phyloP scores from a whole-genome alignment of 139 green algal species.

The Auxenochlorella pyrenoidosa region DNA sequence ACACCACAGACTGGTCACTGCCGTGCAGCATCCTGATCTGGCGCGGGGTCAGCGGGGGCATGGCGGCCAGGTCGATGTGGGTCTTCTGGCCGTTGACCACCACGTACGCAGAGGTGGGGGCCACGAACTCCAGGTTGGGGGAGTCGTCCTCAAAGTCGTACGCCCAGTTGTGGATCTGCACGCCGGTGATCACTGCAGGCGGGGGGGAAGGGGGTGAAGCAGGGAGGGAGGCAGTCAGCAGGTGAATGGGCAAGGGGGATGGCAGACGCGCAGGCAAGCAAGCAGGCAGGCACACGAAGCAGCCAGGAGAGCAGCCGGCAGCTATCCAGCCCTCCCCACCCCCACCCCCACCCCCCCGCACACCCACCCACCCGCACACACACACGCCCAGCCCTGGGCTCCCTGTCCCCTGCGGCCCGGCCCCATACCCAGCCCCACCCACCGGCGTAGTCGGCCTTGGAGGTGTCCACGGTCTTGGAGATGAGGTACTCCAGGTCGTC shows the following conservation, averaged over 20 bases:
- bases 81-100: conserved; percentile 79
- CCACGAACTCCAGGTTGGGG: conserved; percentile 83
- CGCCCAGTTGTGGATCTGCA: conserved; percentile 92
- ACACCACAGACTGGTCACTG: conserved; percentile 12
- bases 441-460: conserved; percentile 85
- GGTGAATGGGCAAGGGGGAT: not conserved
- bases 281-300: no score
- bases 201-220: not conserved
- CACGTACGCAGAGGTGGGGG: conserved; percentile 69
- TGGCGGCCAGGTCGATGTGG: conserved; percentile 72
- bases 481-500: conserved; percentile 92
- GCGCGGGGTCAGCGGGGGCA: conserved; percentile 47
- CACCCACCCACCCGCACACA: no score
- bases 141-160: conserved; percentile 57
- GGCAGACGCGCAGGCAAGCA: no score
- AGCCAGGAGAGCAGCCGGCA: no score
- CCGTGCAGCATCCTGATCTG: conserved; percentile 23
- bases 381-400: no score
- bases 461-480: conserved; percentile 77
- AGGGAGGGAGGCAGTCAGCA: not conserved
- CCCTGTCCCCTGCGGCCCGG: no score
- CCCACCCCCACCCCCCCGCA: no score
- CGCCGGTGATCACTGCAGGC: conserved; percentile 76
- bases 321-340: no score
- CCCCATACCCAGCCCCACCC: not conserved